Conservation (phyloP, 192 early-diverging fungal species). For the Coemansia sp. region DNA sequence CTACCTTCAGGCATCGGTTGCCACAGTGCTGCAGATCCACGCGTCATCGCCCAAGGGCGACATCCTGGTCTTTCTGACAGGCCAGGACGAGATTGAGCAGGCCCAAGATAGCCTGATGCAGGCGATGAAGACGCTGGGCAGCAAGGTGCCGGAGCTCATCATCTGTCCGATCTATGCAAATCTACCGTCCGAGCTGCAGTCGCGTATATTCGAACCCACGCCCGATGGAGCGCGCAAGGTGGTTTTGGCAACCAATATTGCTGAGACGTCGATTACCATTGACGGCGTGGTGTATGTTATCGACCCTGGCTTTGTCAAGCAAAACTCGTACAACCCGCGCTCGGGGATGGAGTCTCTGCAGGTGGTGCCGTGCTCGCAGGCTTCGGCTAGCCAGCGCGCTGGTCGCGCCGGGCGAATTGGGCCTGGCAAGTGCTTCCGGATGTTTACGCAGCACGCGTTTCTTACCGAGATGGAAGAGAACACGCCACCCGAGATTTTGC, state of each 20-base stretch:
- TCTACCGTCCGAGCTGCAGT: slow-evolving; percentile 93
- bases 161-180: slow-evolving; percentile 96
- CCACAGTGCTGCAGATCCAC: slow-evolving; percentile 92
- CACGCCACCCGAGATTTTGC: slow-evolving; percentile 93
- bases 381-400: slow-evolving; percentile 88
- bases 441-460: slow-evolving; percentile 92
- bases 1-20: slow-evolving; percentile 89
- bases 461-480: slow-evolving; percentile 92
- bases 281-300: slow-evolving; percentile 97
- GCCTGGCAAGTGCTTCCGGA: slow-evolving; percentile 94
- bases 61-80: slow-evolving; percentile 92
- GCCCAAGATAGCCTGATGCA: slow-evolving; percentile 77
- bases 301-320: slow-evolving; percentile 97
- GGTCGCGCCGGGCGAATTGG: slow-evolving; percentile 95
- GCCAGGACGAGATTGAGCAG: slow-evolving; percentile 97
- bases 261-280: slow-evolving; percentile 96
- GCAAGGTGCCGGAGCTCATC: slow-evolving; percentile 82
- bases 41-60: slow-evolving; percentile 85
- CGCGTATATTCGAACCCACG: slow-evolving; percentile 94
- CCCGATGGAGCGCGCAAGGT: slow-evolving; percentile 92
- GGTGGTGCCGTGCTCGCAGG: slow-evolving; percentile 91
- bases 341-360: slow-evolving; percentile 96
- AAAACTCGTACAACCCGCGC: slow-evolving; percentile 91
- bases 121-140: slow-evolving; percentile 76
- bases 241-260: slow-evolving; percentile 98